Evolutionary conservation across 2,329 filamentous ascomycete genomes (phyloP), one percentile per base, ranked within the genome.

Genomic region (Botrytis squamosa): DNA sequence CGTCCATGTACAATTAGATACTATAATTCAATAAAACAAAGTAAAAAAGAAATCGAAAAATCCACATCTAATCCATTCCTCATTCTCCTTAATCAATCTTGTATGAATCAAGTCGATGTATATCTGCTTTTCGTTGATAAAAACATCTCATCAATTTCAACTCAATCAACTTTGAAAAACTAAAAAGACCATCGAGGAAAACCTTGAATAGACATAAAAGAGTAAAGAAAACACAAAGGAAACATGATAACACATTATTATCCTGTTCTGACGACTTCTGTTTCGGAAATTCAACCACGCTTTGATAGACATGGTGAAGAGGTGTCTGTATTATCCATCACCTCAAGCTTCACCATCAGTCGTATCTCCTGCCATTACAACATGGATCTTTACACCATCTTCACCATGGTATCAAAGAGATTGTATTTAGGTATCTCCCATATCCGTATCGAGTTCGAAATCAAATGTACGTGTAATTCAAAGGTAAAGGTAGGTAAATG

Each of bases 321-420:
- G 64, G 64, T 38, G 33, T 20, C 14, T 65, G 22, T n/a, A n/a
- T 52, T 52, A 38, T 67, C 64, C 64, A 52, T 52, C 64, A 67
- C 63, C n/a, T 9, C 12, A 38, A 29, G 12, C 60, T 64, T 64
- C 59, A 38, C 59, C 62, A 64, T 42, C 62, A 64, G 16, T 60
- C 62, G 40, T 20, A 76, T 64, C 77, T 74, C 73, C 78, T 75
- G 75, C 77, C 77, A 80, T 79, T 79, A 80, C 74, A 25, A 46
- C 38, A 64, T 59, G 55, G 73, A 72, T 62, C 76, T 73, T 70
- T 62, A 52, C 64, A 52, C 64, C 64, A 67, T 75, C 76, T 42
- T 76, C 75, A 60, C 72, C 67, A 74, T 75, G 29, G 73, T 75
- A 76, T 75, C 74, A 73, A 65, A 38, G 42, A 18, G 62, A 62